Percentiles rank a stretch among this genome's conserved stretches.
Evolutionary conservation across 768 basidiomycete species (phyloP).

Genomic region (Lactarius trivialis): DNA sequence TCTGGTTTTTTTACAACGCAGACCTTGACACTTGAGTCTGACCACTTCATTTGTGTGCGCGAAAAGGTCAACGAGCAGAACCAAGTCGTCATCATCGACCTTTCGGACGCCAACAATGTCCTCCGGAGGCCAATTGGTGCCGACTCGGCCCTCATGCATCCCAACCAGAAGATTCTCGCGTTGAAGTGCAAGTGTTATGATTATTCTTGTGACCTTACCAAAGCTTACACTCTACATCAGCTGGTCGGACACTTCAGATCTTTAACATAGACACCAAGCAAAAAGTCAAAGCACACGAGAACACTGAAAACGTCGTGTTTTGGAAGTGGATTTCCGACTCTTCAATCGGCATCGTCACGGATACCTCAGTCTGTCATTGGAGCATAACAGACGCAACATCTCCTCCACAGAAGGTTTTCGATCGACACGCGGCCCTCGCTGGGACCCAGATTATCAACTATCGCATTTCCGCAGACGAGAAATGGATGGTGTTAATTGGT

Average conservation of each 20-base stretch:
- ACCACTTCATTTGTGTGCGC: conserved; percentile 96
- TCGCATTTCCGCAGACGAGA: conserved; percentile 84
- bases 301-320: conserved; percentile 91
- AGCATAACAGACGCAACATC: conserved; percentile 67
- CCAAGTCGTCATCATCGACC: conserved; percentile 98
- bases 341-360: conserved; percentile 93
- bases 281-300: conserved; percentile 94
- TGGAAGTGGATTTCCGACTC: conserved; percentile 98
- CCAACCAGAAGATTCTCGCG: conserved; percentile 92
- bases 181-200: conserved; percentile 62
- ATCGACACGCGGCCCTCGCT: conserved; percentile 89
- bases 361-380: conserved; percentile 91
- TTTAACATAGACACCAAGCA: conserved; percentile 98
- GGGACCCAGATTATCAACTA: conserved; percentile 99
- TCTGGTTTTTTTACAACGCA: conserved; percentile 27
- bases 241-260: conserved; percentile 89
- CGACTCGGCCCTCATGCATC: conserved; percentile 99
- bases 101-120: conserved; percentile 95
- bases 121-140: conserved; percentile 92
- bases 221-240: conserved; percentile 36
- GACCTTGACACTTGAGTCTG: conserved; percentile 94
- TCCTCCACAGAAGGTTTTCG: conserved; percentile 87
- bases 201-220: not conserved
- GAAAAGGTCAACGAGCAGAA: conserved; percentile 94
- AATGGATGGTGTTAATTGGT: conserved; percentile 95